These are phyloP conservation scores for Myrmaecium sp. DNA, from an alignment of 2,329 filamentous ascomycete genomes.

Conservation along the genomic window DNA sequence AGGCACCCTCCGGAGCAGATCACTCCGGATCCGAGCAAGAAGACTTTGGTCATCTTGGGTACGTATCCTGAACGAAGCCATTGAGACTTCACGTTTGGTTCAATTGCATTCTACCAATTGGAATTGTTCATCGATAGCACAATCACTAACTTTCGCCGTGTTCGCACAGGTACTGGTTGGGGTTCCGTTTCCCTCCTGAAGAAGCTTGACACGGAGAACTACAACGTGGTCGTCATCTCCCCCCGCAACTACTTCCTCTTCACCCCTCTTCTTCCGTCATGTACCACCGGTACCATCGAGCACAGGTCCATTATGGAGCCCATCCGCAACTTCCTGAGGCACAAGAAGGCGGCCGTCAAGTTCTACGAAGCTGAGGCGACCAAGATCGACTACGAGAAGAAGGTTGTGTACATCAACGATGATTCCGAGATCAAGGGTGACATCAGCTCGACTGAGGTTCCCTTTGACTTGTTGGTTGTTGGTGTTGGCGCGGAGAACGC, in stretches of 20 bases:
- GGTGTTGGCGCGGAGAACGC: constrained; percentile 97
- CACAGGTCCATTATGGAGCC: constrained; percentile 99
- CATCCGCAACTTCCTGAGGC: constrained; percentile 83
- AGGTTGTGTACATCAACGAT: constrained; percentile 76
- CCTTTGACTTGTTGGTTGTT: constrained; percentile 95
- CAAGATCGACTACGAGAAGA: constrained; percentile 84
- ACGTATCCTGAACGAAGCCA: too few species aligned
- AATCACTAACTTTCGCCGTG: constrained; percentile 10
- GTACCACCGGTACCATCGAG: constrained; percentile 93
- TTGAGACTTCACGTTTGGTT: too few species aligned
- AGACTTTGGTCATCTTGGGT: constrained; percentile 94
- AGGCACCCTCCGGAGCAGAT: constrained; percentile 68
- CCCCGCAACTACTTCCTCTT: constrained; percentile 99
- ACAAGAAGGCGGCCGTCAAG: constrained; percentile 84
- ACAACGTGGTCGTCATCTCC: constrained; percentile 95
- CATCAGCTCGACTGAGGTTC: constrained; percentile 67
- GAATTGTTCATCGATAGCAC: constrained; percentile 1
- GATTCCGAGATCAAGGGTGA: constrained; percentile 84
- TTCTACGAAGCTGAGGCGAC: constrained; percentile 97
- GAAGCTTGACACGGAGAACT: constrained; percentile 97
- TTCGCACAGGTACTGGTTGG: constrained; percentile 70
- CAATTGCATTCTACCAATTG: too few species aligned
- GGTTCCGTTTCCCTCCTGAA: constrained; percentile 90
- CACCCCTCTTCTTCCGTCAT: constrained; percentile 90
- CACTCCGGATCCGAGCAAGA: constrained; percentile 72